Percentiles rank a stretch among this genome's conserved stretches.
Conservation (phyloP, 2,329 filamentous ascomycete species). For the Fusarium graminum region DNA sequence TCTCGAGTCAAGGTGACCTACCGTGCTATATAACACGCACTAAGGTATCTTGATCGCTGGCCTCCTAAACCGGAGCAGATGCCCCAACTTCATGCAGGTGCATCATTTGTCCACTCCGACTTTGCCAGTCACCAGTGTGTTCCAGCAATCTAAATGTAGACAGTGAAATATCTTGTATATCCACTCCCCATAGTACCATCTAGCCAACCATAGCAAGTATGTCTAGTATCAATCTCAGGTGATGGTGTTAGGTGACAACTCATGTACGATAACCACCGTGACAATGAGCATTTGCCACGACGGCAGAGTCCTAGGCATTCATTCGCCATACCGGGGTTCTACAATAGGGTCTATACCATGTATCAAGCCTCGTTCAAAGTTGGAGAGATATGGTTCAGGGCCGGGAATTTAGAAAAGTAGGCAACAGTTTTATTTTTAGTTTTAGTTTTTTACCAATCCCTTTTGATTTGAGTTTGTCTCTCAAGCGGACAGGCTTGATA, state of each 20-base stretch:
- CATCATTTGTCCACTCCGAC: constrained; percentile 10
- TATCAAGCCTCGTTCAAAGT: constrained; percentile 34
- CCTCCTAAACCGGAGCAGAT: constrained; percentile 29
- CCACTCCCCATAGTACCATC: neutral
- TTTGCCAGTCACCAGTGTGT: neutral
- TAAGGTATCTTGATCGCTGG: too few relatives aligned
- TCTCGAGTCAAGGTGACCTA: constrained; percentile 40
- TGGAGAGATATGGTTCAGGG: neutral
- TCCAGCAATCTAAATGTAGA: constrained; percentile 19
- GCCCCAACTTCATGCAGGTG: constrained; percentile 22
- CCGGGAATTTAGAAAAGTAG: neutral
- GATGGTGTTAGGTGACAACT: constrained; percentile 16
- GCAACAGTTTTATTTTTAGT: too few relatives aligned
- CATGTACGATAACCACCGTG: constrained; percentile 22
- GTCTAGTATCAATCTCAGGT: neutral
- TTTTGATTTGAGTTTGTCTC: constrained; percentile 31
- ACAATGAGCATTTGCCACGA: constrained; percentile 26
- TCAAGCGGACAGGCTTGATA: neutral
- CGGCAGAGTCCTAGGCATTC: constrained; percentile 14
- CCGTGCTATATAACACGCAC: too few relatives aligned
- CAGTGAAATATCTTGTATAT: constrained; percentile 2
- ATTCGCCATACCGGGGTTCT: constrained; percentile 20
- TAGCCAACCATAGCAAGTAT: constrained; percentile 14
- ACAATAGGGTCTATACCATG: constrained; percentile 21
- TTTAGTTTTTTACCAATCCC: constrained; percentile 4